phyloP scores from a whole-genome alignment of 176 grass and related monocot species.

The Themeda triandra region DNA sequence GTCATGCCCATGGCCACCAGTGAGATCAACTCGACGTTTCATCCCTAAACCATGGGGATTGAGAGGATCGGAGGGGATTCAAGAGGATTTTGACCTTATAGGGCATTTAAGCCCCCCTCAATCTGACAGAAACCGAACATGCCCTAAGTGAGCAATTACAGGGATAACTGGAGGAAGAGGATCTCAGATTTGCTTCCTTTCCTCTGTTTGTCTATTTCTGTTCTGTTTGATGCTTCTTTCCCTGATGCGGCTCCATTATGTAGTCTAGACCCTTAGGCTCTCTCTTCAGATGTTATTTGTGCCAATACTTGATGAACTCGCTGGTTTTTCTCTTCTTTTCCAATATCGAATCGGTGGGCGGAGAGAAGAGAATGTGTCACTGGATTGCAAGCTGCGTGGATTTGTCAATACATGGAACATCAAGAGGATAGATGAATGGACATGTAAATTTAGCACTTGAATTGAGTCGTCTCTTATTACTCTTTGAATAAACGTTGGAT shows the following conservation, averaged over 20 bases:
- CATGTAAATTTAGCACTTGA: constrained; percentile 1
- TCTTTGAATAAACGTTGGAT: background rate
- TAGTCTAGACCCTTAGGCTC: background rate
- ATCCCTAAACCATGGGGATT: too few relatives aligned
- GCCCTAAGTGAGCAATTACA: background rate
- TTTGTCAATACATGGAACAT: constrained; percentile 85
- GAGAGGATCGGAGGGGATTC: too few relatives aligned
- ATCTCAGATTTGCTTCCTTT: background rate
- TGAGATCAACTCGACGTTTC: background rate
- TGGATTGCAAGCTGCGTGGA: constrained; percentile 86
- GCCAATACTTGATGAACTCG: background rate
- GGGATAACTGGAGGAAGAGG: background rate
- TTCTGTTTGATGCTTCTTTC: background rate
- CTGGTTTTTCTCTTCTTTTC: background rate
- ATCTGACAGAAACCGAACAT: too few relatives aligned
- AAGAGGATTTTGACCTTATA: too few relatives aligned
- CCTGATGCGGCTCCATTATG: background rate
- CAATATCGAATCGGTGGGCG: constrained; percentile 28
- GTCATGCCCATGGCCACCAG: background rate
- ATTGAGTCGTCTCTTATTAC: background rate
- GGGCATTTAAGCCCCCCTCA: too few relatives aligned
- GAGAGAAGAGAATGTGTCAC: constrained; percentile 52
- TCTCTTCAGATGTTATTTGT: background rate
- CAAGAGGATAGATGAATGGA: constrained; percentile 52
- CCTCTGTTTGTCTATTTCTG: background rate